These are phyloP conservation scores for Penicillium chermesinum DNA, from an alignment of 495 filamentous ascomycete genomes.

Conservation along the genomic window DNA sequence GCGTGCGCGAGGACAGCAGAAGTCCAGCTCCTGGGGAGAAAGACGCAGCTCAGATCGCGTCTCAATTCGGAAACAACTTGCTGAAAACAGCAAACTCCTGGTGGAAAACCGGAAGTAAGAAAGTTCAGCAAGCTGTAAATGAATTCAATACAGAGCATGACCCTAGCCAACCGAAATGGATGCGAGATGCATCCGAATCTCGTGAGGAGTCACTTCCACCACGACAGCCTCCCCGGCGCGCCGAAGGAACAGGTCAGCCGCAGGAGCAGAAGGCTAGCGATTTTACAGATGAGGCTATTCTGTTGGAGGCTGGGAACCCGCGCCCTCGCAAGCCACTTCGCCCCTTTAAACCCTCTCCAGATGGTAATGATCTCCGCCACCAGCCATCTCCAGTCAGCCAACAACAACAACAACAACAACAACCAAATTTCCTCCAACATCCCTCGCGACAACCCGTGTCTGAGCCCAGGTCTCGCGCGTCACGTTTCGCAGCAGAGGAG, in stretches of 20 bases:
- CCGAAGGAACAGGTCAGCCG: slow-evolving; percentile 15
- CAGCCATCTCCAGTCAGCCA: slow-evolving; percentile 41
- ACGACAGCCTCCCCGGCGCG: slow-evolving; percentile 14
- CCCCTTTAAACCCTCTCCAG: slow-evolving; percentile 17
- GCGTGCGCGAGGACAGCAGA: slow-evolving; percentile 45
- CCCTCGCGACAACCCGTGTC: slow-evolving; percentile 35
- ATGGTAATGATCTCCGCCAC: slow-evolving; percentile 30
- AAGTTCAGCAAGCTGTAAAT: slow-evolving; percentile 87
- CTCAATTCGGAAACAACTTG: slow-evolving; percentile 74
- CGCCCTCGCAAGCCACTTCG: slow-evolving; percentile 31
- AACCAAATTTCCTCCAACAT: slow-evolving; percentile 34
- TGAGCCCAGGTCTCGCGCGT: slow-evolving; percentile 58
- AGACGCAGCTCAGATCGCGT: slow-evolving; percentile 75
- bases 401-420: slow-evolving; percentile 23
- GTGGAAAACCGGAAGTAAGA: slow-evolving; percentile 92
- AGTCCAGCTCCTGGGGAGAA: slow-evolving; percentile 60
- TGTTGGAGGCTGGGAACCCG: slow-evolving; percentile 67
- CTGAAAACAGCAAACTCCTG: slow-evolving; percentile 91
- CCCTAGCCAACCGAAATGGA: slow-evolving; percentile 87
- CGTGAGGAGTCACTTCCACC: slow-evolving; percentile 23
- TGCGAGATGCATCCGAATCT: slow-evolving; percentile 60
- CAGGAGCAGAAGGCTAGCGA: slow-evolving; percentile 19
- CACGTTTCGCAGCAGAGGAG: slow-evolving; percentile 69
- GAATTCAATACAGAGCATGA: slow-evolving; percentile 84
- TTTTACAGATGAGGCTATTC: slow-evolving; percentile 83